Base-by-base conservation (phyloP, 768 basidiomycete genomes). In the Auricularia sp. region DNA sequence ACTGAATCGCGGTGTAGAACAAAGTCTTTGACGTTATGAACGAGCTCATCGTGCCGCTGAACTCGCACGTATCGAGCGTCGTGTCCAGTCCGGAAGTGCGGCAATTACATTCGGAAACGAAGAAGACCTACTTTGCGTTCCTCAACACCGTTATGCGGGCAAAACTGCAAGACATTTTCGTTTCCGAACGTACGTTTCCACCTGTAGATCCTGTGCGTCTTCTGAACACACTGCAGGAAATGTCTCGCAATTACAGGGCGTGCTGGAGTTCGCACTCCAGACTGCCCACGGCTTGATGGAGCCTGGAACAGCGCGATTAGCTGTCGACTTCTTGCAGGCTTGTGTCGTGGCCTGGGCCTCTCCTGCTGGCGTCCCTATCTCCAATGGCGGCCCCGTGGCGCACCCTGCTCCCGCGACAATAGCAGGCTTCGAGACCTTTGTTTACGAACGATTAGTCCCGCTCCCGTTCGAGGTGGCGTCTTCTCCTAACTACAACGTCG, bases 371-470 rank as follows among this genome's bases (percentile, higher is more conserved):
- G 71, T 77, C 47, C 29, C 29, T 29, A 68, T 77, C 2, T 74
- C 80, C 24, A 77, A 79, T 62, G 77, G 78, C 0, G 69, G 72
- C 29, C 76, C 71, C 24, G 67, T 69, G 68, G 63, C 70, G 67
- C 51, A 70, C 65, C 65, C 69, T 29, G 56, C 56, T 6, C 29
- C 77, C 35, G 72, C 70, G 24, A 77, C 80, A 11, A 75, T 98
- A 54, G 93, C 94, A 11, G 95, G 96, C 0, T 98, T 97, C 69
- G 94, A 98, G 69, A 83, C 85, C 14, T 95, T 95, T 73, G 83
- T 96, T 36, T 98, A 98, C 70, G 89, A 94, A 67, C 84, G 87
- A 13, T 76, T 96, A 39, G 79, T 98, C 62, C 91, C 93, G 11
- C 78, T 85, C 2, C 88, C 87, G 29, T 97, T 99, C 74, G 82